A percentile compares a stretch with the other conserved stretches of the same genome.
phyloP scores from a whole-genome alignment of 305 asterid species.

The Fraxinus paxiana region DNA sequence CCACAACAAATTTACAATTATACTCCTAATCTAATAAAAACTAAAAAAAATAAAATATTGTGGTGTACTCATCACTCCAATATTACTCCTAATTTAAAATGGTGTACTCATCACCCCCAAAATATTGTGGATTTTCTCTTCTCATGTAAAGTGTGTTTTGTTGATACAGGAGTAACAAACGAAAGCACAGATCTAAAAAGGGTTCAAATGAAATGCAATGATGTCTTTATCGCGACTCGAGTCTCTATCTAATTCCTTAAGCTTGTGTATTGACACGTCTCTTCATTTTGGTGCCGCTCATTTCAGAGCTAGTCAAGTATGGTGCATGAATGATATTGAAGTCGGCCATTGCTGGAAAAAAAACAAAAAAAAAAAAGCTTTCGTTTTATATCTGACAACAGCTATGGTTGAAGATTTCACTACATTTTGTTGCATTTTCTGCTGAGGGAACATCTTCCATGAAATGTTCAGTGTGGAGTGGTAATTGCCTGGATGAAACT shows the following conservation, averaged over 20 bases:
- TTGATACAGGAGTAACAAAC: slow-evolving; percentile 78
- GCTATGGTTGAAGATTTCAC: not conserved
- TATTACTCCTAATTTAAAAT: too few relatives aligned
- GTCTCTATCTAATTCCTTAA: not conserved
- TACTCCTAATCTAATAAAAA: too few relatives aligned
- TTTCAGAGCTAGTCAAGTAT: not conserved
- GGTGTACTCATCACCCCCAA: too few relatives aligned
- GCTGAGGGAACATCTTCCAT: not conserved
- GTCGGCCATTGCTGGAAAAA: not conserved
- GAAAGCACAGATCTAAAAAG: slow-evolving; percentile 84
- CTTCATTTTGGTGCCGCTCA: not conserved
- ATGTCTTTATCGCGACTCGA: not conserved
- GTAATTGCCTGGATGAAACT: not conserved
- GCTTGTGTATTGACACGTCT: not conserved
- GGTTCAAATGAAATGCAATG: slow-evolving; percentile 38
- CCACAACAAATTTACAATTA: too few relatives aligned
- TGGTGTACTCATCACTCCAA: too few relatives aligned
- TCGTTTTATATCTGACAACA: not conserved
- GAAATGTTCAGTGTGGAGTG: not conserved
- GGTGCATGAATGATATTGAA: not conserved
- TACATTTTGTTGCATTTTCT: not conserved
- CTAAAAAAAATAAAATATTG: too few relatives aligned
- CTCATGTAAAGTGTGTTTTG: slow-evolving; percentile 13
- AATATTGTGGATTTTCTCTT: not conserved
- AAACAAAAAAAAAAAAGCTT: not conserved